Evolutionary conservation across 1,284 basidiomycete genomes (phyloP), one percentile per base, ranked within the genome.

Genomic region (Microstroma glucosiphilum): DNA sequence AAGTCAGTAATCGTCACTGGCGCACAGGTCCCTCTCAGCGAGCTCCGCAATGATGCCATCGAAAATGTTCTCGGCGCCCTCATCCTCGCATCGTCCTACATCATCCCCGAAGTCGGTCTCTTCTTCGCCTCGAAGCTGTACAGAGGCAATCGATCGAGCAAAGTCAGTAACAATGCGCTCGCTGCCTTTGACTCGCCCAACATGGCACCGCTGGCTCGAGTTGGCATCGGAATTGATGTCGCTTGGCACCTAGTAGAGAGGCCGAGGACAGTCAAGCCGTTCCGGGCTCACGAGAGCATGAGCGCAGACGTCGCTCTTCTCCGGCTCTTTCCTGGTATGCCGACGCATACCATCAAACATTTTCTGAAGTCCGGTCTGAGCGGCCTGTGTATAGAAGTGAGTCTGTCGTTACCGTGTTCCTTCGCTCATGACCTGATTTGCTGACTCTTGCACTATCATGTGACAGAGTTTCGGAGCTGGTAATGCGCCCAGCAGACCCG

Each of bases 121-220:
- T 93, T 88, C 80, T 96, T 96, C 81, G 91, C 93, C 71, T 89
- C 92, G 68, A 88, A 86, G 0, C 83, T 94, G 1, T 91, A 86
- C 77, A 84, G 92, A 57, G 92, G 92, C 11, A 96, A 92, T 75
- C 83, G 91, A 60, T 72, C 80, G 19, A 73, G 88, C 17, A 96
- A 96, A 75, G 83, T 85, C 63, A 92, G 90, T 1, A 91, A 90
- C 25, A 89, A 88, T 70, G 90, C 91, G 69, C 82, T 94, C 21
- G 87, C 87, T 70, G 92, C 92, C 0, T 96, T 94, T 80, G 83
- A 85, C 60, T 90, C 89, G 72, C 90, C 90, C 6, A 92, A 93
- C 75, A 89, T 92, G 73, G 82, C 87, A 4, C 87, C 91, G 1
- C 81, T 96, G 1, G 91, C 92, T 0, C 57, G 64, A 87, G 91